Percentiles rank a stretch among this genome's conserved stretches.
Evolutionary conservation across 23 red algal genomes (phyloP).

Genomic region (Cyanidioschyzon merolae): DNA sequence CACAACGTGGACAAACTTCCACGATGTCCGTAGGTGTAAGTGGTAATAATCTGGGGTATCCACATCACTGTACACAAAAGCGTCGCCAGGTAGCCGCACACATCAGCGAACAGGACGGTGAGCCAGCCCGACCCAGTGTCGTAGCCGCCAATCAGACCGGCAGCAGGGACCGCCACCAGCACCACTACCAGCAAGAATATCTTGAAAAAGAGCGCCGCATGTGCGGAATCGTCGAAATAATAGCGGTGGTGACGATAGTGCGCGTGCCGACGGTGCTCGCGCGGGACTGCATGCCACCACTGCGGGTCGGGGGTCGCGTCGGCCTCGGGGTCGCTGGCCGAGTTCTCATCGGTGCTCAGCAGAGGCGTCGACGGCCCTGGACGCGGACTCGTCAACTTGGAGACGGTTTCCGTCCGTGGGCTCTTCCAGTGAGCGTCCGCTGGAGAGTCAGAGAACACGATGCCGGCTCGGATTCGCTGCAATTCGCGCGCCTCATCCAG

Average conservation of each 20-base stretch:
- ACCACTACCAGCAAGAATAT: slow-evolving; percentile 18
- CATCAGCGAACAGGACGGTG: slow-evolving; percentile 30
- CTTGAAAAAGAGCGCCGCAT: slow-evolving; percentile 27
- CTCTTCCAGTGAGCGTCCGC: background rate
- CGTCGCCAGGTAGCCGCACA: slow-evolving; percentile 37
- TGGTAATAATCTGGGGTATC: slow-evolving; percentile 64
- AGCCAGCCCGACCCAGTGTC: slow-evolving; percentile 5
- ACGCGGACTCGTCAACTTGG: background rate
- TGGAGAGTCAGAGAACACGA: slow-evolving; percentile 6
- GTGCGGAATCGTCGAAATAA: slow-evolving; percentile 25
- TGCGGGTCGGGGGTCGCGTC: background rate
- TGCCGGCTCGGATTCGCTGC: background rate
- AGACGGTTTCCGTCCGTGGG: background rate
- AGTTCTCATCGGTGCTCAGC: background rate
- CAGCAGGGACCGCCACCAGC: slow-evolving; percentile 17
- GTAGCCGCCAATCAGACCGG: background rate
- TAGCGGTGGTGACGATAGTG: background rate
- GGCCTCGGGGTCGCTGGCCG: background rate
- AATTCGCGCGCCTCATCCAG: background rate
- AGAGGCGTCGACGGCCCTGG: no score
- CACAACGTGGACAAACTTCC: slow-evolving; percentile 50
- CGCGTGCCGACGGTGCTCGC: background rate
- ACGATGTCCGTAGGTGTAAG: slow-evolving; percentile 42
- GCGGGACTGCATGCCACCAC: background rate
- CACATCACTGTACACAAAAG: slow-evolving; percentile 63